Evolutionary conservation across 352 stramenopile species (phyloP), one percentile per base, ranked within the genome.

Genomic region (Pythium utonaiense): DNA sequence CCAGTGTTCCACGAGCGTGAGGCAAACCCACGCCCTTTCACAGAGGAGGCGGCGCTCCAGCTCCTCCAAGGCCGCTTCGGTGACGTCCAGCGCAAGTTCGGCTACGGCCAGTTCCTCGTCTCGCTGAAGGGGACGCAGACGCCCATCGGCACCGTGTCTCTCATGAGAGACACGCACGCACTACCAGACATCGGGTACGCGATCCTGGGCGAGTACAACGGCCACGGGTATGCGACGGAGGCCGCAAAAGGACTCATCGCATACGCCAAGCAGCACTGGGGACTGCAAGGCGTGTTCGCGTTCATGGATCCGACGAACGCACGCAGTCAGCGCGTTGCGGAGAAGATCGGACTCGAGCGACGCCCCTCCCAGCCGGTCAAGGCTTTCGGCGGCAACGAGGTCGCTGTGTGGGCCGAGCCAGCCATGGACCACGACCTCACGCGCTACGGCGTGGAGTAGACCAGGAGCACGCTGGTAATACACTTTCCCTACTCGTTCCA

Each of bases 81-180:
- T 16, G 42, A 54, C 9, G 59, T 66, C 17, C 59, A 60, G 41
- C 50, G 59, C 50, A 53, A 55, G 33, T 66, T 66, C 19, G 59
- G 59, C 19, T 66, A 66, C 33, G 51, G 59, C n/a, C 59, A 66
- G 45, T 66, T 66, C 31, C 59, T 66, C 19, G 59, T 66, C 38
- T 42, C 41, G 31, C 51, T 60, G 28, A 50, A 51, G 9, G 50
- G 54, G 25, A 60, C 50, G 2, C 16, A 21, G 8, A 31, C 16
- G 34, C 50, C 51, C 8, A 66, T 66, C 17, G 59, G 59, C 41
- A 66, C 59, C 12, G 50, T 66, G 28, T 66, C 59, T 21, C 59
- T 66, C 25, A 66, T 66, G 59, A 50, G 59, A 16, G 59, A 53
- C 44, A 53, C 58, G 24, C 58, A 60, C 30, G 30, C 42, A 21